Base-by-base conservation (phyloP, 345 rosid species). In the Isatis tinctoria region DNA sequence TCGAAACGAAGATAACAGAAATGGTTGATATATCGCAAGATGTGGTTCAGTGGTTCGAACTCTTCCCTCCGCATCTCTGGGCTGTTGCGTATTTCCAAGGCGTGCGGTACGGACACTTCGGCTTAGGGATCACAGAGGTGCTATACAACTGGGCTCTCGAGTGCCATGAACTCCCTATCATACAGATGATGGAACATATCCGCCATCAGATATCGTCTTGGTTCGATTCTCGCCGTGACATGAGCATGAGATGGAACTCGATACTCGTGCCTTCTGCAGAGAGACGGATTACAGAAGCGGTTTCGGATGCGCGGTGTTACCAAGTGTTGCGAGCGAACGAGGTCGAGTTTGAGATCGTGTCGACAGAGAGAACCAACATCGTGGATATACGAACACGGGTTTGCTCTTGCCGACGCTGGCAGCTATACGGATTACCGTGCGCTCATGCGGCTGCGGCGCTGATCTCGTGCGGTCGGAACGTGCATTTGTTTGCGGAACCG, bases 361-460 rank as follows among this genome's bases (percentile, higher is more conserved):
- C 98, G 2, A 87, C 90, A 0, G 98, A 95, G 87, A 67, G 97
- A 66, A 95, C 99, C 10, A 95, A 95, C 75, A 95, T 95, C 13
- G 97, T 95, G 70, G 99, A 95, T 67, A 88, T 95, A 57, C 61
- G 96, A 36, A 88, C 75, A 24, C 88, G 92, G 40, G 86, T 84
- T 13, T 95, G 99, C 75, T 95, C 99, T 1, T 95, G 99, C 78
- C 86, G 88, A 9, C 91, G 97, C 26, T 95, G 99, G 99, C 97
- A 95, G 84, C 80, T 90, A 33, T 90, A 95, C 47, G 99, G 99
- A 17, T 61, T 95, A 26, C 99, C 99, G 1, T 95, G 99, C 58
- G 97, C 97, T 12, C 99, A 94, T 75, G 96, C 96, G 3, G 93
- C 99, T 10, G 99, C 99, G 35, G 99, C 98, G 0, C 92, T 94